Percentiles rank a stretch among this genome's conserved stretches.
phyloP scores from a whole-genome alignment of 2,329 filamentous ascomycete genomes.

The Chaetomium strumarium region DNA sequence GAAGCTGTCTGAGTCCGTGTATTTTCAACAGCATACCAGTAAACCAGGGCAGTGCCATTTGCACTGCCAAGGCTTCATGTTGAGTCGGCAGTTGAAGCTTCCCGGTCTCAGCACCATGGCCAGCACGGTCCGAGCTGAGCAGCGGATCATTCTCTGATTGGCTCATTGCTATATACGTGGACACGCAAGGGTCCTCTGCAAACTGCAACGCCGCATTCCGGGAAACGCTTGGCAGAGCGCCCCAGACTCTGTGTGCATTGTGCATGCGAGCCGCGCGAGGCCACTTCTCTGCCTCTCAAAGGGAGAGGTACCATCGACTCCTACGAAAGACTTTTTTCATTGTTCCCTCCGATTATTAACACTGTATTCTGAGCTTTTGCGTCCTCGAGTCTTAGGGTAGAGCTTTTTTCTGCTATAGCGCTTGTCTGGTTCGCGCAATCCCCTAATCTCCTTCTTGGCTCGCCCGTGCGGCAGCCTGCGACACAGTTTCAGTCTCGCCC shows the following conservation, averaged over 20 bases:
- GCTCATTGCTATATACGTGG: background rate
- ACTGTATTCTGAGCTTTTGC: background rate
- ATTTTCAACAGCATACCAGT: too few species aligned
- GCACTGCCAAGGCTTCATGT: too few species aligned
- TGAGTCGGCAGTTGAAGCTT: too few species aligned
- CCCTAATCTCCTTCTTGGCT: background rate
- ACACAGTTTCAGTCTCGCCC: background rate
- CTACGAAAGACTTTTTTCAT: background rate
- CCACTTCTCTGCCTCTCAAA: slow-evolving; percentile 13
- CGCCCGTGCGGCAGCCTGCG: background rate
- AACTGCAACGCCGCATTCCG: slow-evolving; percentile 7
- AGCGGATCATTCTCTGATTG: slow-evolving; percentile 1
- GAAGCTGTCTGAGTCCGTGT: too few species aligned
- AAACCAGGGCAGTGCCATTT: too few species aligned
- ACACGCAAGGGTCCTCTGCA: background rate
- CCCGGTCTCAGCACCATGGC: too few species aligned
- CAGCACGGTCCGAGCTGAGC: too few species aligned
- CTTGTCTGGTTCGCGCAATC: background rate
- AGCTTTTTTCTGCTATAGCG: background rate
- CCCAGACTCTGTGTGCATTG: background rate
- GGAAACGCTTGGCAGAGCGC: background rate
- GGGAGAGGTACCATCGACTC: background rate
- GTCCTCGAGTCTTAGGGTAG: background rate
- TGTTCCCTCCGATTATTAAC: background rate
- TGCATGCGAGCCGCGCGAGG: background rate